Evolutionary conservation across 495 filamentous ascomycete species (phyloP), one percentile per base, ranked within the genome.

Genomic region (Aspergillus carlsbadensis): DNA sequence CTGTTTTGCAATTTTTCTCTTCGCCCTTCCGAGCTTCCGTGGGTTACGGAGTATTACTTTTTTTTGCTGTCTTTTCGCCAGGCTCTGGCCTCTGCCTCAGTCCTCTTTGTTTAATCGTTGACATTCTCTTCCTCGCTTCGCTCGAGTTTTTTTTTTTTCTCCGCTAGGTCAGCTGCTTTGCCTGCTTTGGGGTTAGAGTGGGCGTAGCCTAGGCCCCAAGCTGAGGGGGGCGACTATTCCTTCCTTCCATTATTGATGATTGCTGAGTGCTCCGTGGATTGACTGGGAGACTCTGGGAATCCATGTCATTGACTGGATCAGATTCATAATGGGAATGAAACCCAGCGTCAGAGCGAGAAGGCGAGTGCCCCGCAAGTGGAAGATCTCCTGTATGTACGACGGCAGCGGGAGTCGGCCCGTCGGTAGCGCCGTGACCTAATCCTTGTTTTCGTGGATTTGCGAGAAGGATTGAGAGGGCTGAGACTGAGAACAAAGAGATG

Each of bases 351-450:
- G n/a, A n/a, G n/a, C n/a, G n/a, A n/a, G n/a, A n/a, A n/a, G n/a
- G n/a, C n/a, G n/a, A n/a, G n/a, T n/a, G n/a, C n/a, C n/a, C n/a
- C n/a, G n/a, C n/a, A n/a, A n/a, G n/a, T n/a, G n/a, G n/a, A 61
- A 57, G 62, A 61, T 59, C 59, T 59, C 44, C 59, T 65, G 62
- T 58, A 65, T 62, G 63, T 65, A 60, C 62, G 63, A 62, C 63
- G 63, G 63, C 59, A 60, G 59, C 63, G 63, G 63, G 63, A 50
- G 59, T 61, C 63, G 63, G 63, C 22, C 63, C 63, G 63, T 65
- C 63, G 47, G 59, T 65, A 65, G 63, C 59, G 63, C 36, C 36
- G 24, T 48, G n/a, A 20, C 33, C 34, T 39, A n/a, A 41, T 52
- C 48, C 41, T 24, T 52, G 46, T 51, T 29, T 29, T 8, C 26